Evolutionary conservation across 2,329 filamentous ascomycete genomes (phyloP).

Genomic region (Pseudomassariella vexata): DNA sequence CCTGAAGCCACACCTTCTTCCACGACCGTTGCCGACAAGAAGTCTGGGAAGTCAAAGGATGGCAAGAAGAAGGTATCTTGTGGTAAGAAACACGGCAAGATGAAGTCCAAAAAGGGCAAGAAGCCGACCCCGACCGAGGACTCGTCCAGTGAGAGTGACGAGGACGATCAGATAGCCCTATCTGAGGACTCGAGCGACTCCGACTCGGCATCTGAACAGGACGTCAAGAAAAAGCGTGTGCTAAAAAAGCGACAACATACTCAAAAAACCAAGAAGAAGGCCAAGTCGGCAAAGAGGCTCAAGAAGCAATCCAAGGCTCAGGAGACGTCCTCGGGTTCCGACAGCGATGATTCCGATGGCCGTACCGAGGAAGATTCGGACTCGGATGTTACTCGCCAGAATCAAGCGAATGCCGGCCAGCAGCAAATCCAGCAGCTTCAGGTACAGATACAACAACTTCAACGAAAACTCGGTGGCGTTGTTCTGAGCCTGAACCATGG

Average conservation of each 20-base stretch:
- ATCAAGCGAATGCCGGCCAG: too few relatives aligned
- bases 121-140: constrained; percentile 9
- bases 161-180: constrained; percentile 11
- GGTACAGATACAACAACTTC: constrained; percentile 18
- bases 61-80: constrained; percentile 17
- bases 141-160: constrained; percentile 8
- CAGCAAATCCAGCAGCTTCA: constrained; percentile 17
- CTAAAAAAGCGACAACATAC: constrained; percentile 23
- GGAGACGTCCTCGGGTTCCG: constrained; percentile 14
- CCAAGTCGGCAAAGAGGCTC: constrained; percentile 14
- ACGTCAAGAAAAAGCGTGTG: constrained; percentile 19
- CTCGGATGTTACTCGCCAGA: too few relatives aligned
- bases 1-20: constrained; percentile 13
- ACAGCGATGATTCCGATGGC: constrained; percentile 6
- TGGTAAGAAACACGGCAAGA: neutral
- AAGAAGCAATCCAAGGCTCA: constrained; percentile 19
- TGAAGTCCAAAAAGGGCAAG: constrained; percentile 17
- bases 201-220: constrained; percentile 16
- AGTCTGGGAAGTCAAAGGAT: constrained; percentile 17
- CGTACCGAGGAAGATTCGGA: constrained; percentile 13
- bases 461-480: constrained; percentile 11
- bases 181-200: constrained; percentile 16
- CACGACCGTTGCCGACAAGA: constrained; percentile 16
- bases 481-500: too few relatives aligned
- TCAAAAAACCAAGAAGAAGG: constrained; percentile 22